phyloP scores from a whole-genome alignment of 169 alveolate species.

The Plasmodium vivax region DNA sequence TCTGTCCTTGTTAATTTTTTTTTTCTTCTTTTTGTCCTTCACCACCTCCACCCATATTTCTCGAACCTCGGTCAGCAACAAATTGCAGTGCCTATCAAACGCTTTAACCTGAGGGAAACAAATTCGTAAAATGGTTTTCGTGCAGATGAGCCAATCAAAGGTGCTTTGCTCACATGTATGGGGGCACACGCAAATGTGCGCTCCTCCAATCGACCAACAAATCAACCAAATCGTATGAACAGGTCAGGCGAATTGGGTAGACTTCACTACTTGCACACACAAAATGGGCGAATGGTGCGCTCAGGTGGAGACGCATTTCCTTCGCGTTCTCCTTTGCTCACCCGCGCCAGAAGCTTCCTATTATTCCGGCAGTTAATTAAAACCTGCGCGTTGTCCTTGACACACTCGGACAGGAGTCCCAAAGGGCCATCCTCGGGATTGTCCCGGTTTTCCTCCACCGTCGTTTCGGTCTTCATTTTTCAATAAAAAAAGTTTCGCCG shows the following conservation, averaged over 20 bases:
- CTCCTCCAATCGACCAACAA: not conserved
- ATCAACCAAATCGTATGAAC: not conserved
- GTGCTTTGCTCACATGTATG: not conserved
- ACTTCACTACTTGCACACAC: not conserved
- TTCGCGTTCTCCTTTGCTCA: slow-evolving; percentile 73
- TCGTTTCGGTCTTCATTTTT: slow-evolving; percentile 46
- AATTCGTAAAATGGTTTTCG: not conserved
- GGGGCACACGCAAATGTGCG: not conserved
- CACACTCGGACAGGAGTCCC: slow-evolving; percentile 94
- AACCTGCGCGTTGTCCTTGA: slow-evolving; percentile 95
- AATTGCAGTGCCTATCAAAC: slow-evolving; percentile 98
- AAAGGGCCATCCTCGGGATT: slow-evolving; percentile 96
- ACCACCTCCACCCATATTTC: slow-evolving; percentile 98
- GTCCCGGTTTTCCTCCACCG: slow-evolving; percentile 82
- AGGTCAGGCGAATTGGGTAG: not conserved
- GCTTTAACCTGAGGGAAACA: slow-evolving; percentile 89
- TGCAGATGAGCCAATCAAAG: not conserved
- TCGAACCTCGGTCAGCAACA: slow-evolving; percentile 96
- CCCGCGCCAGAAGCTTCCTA: slow-evolving; percentile 97
- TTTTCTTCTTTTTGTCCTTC: slow-evolving; percentile 91
- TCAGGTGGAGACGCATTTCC: not conserved
- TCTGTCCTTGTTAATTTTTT: slow-evolving; percentile 94
- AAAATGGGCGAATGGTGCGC: not conserved
- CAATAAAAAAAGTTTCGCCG: not conserved
- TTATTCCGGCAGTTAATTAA: slow-evolving; percentile 97